Evolutionary conservation across 106 monocot species (phyloP).

Genomic region (Dioscorea dumetorum): DNA sequence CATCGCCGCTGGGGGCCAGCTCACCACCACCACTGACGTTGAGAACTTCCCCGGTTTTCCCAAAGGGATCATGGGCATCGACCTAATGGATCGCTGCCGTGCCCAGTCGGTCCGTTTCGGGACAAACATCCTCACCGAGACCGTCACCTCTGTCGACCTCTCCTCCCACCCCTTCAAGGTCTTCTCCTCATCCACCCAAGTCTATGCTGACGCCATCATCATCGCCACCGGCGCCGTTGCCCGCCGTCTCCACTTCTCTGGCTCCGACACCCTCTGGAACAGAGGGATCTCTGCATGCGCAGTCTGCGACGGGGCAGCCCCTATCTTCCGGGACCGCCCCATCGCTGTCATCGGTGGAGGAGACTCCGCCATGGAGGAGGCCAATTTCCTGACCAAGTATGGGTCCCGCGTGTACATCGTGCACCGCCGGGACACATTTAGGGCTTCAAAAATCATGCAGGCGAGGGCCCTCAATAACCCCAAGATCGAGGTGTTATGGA

Average conservation of each 20-base stretch:
- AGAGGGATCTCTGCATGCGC: conserved; percentile 91
- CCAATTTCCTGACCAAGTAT: conserved; percentile 92
- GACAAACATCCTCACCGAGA: conserved; percentile 69
- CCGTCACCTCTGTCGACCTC: conserved; percentile 69
- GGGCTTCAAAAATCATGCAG: conserved; percentile 95
- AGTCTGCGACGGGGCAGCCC: conserved; percentile 92
- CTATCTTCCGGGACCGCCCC: conserved; percentile 72
- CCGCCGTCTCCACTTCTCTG: conserved; percentile 64
- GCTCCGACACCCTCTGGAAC: conserved; percentile 68
- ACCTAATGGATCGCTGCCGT: conserved; percentile 77
- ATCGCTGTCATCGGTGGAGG: conserved; percentile 82
- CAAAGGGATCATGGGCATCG: conserved; percentile 66
- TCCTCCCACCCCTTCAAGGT: conserved; percentile 52
- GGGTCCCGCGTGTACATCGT: conserved; percentile 80
- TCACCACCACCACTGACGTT: conserved; percentile 95
- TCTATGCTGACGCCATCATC: conserved; percentile 66
- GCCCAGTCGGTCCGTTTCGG: conserved; percentile 60
- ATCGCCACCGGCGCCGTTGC: conserved; percentile 95
- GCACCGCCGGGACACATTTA: conserved; percentile 72
- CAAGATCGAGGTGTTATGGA: conserved; percentile 83
- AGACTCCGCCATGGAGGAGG: conserved; percentile 95
- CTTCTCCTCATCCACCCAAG: conserved; percentile 37
- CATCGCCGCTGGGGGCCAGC: conserved; percentile 90
- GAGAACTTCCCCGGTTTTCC: conserved; percentile 98
- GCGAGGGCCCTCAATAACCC: conserved; percentile 72